A percentile compares a stretch with the other conserved stretches of the same genome.
Evolutionary conservation across 441 rosid species (phyloP).

Genomic region (Manihot esculenta): DNA sequence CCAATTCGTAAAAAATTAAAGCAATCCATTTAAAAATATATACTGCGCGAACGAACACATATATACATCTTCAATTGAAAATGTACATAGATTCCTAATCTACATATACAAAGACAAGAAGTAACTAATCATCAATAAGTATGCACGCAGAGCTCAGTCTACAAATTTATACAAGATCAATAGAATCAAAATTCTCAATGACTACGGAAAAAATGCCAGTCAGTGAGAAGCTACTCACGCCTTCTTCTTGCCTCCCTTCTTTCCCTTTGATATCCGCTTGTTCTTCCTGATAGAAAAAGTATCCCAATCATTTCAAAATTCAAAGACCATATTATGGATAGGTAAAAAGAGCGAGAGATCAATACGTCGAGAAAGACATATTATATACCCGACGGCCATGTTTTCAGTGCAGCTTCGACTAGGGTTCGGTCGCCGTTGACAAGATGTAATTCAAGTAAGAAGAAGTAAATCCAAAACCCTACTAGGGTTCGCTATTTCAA

Average conservation of each 20-base stretch:
- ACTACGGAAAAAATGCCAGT: background rate
- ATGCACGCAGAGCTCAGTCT: background rate
- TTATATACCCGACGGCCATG: slow-evolving; percentile 33
- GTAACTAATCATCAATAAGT: background rate
- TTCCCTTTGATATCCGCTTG: slow-evolving; percentile 40
- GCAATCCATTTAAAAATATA: background rate
- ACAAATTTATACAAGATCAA: background rate
- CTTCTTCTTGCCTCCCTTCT: slow-evolving; percentile 96
- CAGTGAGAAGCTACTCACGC: slow-evolving; percentile 44
- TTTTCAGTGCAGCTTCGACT: background rate
- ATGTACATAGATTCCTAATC: background rate
- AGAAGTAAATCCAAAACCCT: background rate
- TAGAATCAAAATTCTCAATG: background rate
- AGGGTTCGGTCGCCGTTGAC: slow-evolving; percentile 12
- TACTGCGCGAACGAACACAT: background rate
- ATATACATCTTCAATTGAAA: no score
- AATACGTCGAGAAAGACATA: background rate
- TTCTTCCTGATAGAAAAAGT: slow-evolving; percentile 26
- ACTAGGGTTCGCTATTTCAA: slow-evolving; percentile 8
- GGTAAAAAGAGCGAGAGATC: background rate
- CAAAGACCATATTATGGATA: background rate
- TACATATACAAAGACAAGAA: background rate
- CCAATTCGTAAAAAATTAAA: background rate
- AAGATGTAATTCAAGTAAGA: background rate
- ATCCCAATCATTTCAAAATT: background rate